Evolutionary conservation across 2,329 filamentous ascomycete genomes (phyloP), one percentile per base, ranked within the genome.

Genomic region (Paraphoma chrysanthemicola): DNA sequence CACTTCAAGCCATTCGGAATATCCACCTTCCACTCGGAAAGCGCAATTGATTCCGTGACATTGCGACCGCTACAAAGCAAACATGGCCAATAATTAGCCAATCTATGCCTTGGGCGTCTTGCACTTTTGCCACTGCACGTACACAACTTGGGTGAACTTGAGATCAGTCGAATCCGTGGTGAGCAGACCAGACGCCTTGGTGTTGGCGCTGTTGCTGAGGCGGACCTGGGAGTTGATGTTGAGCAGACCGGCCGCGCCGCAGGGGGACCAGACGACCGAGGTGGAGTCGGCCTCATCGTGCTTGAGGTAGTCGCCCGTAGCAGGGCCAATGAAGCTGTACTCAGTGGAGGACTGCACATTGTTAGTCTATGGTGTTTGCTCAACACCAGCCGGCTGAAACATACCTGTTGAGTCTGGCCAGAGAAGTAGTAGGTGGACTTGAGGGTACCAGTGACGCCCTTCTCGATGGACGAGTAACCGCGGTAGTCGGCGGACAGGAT

Each of bases 341-440:
- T 72, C 50, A 10, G 78, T 77, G 62, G 62, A 69, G 45, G 70
- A 62, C 77, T 80, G 16, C 17, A 10, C 14, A 8, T 6, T 23
- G 28, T 72, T 48, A 68, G 60, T 16, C 33, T 6, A 29, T 33
- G 30, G 2, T 23, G 14, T 36, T 3, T 36, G 33, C 33, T 5
- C n/a, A 0, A 6, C 33, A 1, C 29, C 8, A 30, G 10, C 30
- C 14, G 4, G 12, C 23, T 16, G 18, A 1, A 33, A 33, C 65
- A 55, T 71, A 78, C 79, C 76, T 81, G 79, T 33, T 69, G 64
- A 31, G 67, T 72, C 45, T 76, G 69, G 39, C 83, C 82, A 46
- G 81, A 82, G 74, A 84, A 85, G 73, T 84, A 85, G 74, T 85
- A 85, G 33, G 79, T 83, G 12, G 82, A 81, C 73, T 82, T 82